Conservation (phyloP, 371 early-diverging fungal genomes). For the Batkoa obscura region DNA sequence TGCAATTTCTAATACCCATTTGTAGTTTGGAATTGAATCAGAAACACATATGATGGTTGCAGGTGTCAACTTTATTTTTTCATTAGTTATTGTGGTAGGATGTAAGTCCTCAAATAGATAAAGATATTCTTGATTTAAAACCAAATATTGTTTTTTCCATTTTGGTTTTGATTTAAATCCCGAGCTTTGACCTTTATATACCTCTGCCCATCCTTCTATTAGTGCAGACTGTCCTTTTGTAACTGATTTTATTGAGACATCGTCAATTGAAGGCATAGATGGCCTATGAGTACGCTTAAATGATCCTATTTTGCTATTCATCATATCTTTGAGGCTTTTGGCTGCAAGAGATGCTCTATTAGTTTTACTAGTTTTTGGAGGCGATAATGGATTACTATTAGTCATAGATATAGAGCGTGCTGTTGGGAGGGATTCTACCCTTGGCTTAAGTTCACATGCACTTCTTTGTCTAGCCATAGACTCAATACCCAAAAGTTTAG, state of each 20-base stretch:
- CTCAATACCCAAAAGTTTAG: constrained; percentile 1
- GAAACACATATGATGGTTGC: neutral
- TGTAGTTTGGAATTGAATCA: neutral
- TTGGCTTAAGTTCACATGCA: too few species aligned
- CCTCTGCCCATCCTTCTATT: neutral
- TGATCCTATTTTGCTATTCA: neutral
- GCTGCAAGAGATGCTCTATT: neutral
- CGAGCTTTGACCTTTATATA: neutral
- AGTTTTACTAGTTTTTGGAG: neutral
- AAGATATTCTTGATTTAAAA: neutral
- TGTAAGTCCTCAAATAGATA: neutral
- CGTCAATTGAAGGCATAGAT: neutral
- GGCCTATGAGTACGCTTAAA: neutral
- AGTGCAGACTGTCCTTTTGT: neutral
- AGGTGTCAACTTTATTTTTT: neutral
- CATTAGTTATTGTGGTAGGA: neutral
- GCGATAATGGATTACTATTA: too few species aligned
- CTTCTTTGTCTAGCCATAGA: neutral
- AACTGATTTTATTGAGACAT: neutral
- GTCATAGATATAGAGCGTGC: neutral
- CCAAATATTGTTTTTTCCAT: neutral
- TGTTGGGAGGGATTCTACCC: neutral
- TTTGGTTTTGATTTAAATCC: neutral
- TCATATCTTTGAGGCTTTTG: neutral
- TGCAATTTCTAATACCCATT: neutral